These are phyloP conservation scores for Begonia loranthoides DNA, from an alignment of 306 rosid species.

Conservation along the genomic window DNA sequence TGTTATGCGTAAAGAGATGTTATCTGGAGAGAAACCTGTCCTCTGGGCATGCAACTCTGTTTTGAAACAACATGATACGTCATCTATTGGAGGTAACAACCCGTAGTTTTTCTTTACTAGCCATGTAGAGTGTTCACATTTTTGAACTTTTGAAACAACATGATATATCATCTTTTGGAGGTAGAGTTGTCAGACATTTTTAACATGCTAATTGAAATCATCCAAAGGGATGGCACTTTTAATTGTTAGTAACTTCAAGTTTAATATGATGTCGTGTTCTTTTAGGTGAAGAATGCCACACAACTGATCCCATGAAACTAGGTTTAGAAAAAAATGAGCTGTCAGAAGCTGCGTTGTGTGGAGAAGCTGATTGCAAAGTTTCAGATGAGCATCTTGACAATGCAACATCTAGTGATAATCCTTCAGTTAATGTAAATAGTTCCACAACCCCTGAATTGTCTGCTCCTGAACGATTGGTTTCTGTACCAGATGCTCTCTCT, in stretches of 20 bases:
- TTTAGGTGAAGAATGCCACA: conserved; percentile 31
- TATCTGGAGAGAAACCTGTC: conserved; percentile 19
- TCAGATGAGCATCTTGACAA: conserved; percentile 25
- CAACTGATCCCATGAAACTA: conserved; percentile 15
- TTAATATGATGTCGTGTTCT: background rate
- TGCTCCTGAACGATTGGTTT: conserved; percentile 74
- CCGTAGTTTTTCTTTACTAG: background rate
- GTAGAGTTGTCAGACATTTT: background rate
- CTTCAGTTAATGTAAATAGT: conserved; percentile 20
- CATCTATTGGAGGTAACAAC: conserved; percentile 38
- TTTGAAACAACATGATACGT: conserved; percentile 18
- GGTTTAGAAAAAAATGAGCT: conserved; percentile 19
- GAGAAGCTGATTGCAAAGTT: conserved; percentile 28
- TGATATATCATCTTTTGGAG: conserved; percentile 9
- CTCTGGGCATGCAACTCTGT: conserved; percentile 56
- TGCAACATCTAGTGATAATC: conserved; percentile 21
- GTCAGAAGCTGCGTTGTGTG: conserved; percentile 20
- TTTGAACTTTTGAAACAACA: conserved; percentile 8
- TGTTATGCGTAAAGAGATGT: conserved; percentile 22
- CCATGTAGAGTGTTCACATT: too few species aligned
- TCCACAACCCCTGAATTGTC: conserved; percentile 43
- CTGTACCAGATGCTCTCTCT: conserved; percentile 25
- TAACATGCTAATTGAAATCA: too few species aligned
- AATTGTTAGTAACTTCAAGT: too few species aligned
- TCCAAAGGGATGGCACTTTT: too few species aligned